phyloP scores from a whole-genome alignment of 2,329 filamentous ascomycete genomes.

The Hypoxylon sp. region DNA sequence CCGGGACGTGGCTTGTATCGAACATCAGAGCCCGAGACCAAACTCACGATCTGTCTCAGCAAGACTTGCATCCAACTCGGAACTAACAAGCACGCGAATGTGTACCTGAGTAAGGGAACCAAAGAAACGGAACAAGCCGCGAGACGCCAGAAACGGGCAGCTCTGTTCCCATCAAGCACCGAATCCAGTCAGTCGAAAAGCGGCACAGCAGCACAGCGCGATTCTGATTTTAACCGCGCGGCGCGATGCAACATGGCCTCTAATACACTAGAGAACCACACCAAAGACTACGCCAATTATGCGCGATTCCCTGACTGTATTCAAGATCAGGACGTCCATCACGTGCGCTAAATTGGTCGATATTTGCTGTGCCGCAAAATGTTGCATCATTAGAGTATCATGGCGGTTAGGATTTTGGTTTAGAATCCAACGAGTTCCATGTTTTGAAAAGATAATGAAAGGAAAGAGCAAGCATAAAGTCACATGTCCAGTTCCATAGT shows the following conservation, averaged over 20 bases:
- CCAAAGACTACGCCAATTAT: constrained; percentile 6
- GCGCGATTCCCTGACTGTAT: background rate
- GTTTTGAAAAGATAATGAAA: constrained; percentile 16
- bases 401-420: constrained; percentile 34
- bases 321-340: constrained; percentile 12
- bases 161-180: constrained; percentile 13
- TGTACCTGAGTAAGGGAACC: background rate
- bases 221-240: constrained; percentile 41
- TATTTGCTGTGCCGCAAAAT: constrained; percentile 40
- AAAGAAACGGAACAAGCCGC: constrained; percentile 16
- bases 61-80: constrained; percentile 13
- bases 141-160: constrained; percentile 15
- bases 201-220: constrained; percentile 39
- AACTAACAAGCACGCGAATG: constrained; percentile 14
- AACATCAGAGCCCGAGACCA: constrained; percentile 24
- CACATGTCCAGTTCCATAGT: constrained; percentile 15
- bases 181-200: constrained; percentile 11
- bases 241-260: constrained; percentile 35
- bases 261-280: background rate
- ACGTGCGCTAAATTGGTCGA: constrained; percentile 14
- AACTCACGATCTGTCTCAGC: constrained; percentile 30
- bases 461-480: constrained; percentile 3
- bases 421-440: constrained; percentile 28
- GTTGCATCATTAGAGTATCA: constrained; percentile 43
- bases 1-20: constrained; percentile 31